A percentile compares a stretch with the other conserved stretches of the same genome.
Conservation (phyloP, 768 basidiomycete species). For the Dentipellis sp. region DNA sequence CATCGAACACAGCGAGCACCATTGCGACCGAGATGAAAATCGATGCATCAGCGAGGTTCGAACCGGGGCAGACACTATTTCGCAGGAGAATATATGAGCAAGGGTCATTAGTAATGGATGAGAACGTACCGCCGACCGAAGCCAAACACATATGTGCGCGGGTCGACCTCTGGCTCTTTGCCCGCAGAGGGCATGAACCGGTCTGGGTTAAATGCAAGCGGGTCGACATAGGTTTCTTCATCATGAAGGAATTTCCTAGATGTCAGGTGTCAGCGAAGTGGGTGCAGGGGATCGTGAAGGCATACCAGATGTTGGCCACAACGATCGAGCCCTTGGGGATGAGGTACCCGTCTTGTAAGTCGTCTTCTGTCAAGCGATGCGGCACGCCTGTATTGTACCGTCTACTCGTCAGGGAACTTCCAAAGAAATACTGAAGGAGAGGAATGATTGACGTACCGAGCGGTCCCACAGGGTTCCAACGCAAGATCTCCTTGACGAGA, state of each 20-base stretch:
- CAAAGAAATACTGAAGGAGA: not conserved
- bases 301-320: constrained; percentile 26
- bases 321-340: constrained; percentile 30
- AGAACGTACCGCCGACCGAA: constrained; percentile 17
- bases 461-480: constrained; percentile 15
- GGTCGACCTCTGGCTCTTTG: constrained; percentile 14
- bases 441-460: constrained; percentile 1
- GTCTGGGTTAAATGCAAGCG: constrained; percentile 20
- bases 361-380: constrained; percentile 26
- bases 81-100: no score
- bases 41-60: no score
- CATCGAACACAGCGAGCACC: not conserved
- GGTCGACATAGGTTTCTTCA: constrained; percentile 18
- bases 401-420: not conserved
- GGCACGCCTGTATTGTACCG: constrained; percentile 1
- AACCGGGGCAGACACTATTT: no score
- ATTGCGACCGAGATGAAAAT: no score
- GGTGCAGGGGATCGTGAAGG: not conserved
- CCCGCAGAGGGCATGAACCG: constrained; percentile 18
- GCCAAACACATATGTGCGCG: constrained; percentile 15
- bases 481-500: constrained; percentile 16
- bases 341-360: constrained; percentile 26
- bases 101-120: not conserved
- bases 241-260: constrained; percentile 22
- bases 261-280: not conserved